Conservation (phyloP, 495 filamentous ascomycete species). For the Xylaria acuta region DNA sequence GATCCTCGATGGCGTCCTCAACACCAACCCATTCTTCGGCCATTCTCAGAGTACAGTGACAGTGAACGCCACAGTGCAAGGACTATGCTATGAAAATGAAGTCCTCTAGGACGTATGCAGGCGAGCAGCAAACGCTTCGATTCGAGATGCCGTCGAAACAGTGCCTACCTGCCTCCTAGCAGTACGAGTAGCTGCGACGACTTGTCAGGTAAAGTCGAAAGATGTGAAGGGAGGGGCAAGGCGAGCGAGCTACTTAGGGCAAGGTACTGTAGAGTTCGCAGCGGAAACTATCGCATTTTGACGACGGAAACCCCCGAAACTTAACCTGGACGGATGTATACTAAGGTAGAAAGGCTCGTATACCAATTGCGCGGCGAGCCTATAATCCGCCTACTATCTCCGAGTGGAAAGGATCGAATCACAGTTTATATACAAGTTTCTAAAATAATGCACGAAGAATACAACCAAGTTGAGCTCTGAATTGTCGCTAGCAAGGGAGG, state of each 20-base stretch:
- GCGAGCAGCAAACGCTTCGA: not conserved
- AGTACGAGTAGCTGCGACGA: not conserved
- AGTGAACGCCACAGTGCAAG: not conserved
- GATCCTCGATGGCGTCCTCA: slow-evolving; percentile 68
- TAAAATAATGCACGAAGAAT: not conserved
- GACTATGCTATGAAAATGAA: not conserved
- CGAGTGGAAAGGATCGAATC: too few species aligned
- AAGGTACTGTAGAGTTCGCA: not conserved
- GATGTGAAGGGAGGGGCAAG: slow-evolving; percentile 6
- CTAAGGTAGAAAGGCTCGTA: not conserved
- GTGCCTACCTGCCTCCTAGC: not conserved
- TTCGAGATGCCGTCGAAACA: not conserved
- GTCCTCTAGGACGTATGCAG: not conserved
- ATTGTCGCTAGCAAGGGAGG: not conserved
- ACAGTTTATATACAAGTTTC: not conserved
- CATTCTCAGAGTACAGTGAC: not conserved
- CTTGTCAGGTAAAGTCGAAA: not conserved
- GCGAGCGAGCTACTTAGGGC: not conserved
- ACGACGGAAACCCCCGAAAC: not conserved
- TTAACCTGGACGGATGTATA: not conserved
- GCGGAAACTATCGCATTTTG: not conserved
- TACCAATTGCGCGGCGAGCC: not conserved
- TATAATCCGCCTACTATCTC: not conserved
- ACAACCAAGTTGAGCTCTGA: not conserved
- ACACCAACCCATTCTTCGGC: slow-evolving; percentile 61